Evolutionary conservation across 176 grass and related monocot genomes (phyloP).

Genomic region (Metroxylon sagu): DNA sequence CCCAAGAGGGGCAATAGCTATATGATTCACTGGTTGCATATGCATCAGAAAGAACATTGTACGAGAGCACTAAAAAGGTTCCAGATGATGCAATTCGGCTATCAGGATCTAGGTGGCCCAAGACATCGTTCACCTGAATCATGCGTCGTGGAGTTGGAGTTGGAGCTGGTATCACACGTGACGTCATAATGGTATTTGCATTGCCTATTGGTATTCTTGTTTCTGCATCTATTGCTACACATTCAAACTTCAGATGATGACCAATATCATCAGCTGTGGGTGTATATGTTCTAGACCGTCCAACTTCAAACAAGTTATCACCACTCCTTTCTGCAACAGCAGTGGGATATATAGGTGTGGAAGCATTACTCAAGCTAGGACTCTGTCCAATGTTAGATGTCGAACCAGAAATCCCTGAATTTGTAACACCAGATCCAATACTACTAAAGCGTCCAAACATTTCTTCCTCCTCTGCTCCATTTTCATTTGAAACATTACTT

Average conservation of each 20-base stretch:
- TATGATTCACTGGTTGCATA: slow-evolving; percentile 84
- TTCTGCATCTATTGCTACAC: slow-evolving; percentile 54
- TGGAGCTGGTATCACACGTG: slow-evolving; percentile 92
- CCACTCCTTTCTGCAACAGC: slow-evolving; percentile 63
- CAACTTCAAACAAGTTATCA: slow-evolving; percentile 92
- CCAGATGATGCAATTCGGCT: slow-evolving; percentile 53
- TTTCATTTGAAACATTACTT: slow-evolving; percentile 68
- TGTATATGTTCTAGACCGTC: slow-evolving; percentile 63
- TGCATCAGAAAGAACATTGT: slow-evolving; percentile 95
- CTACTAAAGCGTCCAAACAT: slow-evolving; percentile 71
- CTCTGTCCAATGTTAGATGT: slow-evolving; percentile 52
- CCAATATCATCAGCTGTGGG: slow-evolving; percentile 94
- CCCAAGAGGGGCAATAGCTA: slow-evolving; percentile 96
- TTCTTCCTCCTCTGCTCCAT: slow-evolving; percentile 88
- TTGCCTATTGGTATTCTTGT: slow-evolving; percentile 46
- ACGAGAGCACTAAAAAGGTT: slow-evolving; percentile 87
- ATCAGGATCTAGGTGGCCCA: slow-evolving; percentile 62
- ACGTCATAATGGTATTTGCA: slow-evolving; percentile 75
- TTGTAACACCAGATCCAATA: slow-evolving; percentile 38
- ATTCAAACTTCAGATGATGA: slow-evolving; percentile 88
- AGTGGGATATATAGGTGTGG: slow-evolving; percentile 17
- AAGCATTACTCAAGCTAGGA: slow-evolving; percentile 37
- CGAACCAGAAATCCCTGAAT: slow-evolving; percentile 32
- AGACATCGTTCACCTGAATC: slow-evolving; percentile 72
- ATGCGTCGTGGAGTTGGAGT: slow-evolving; percentile 83